These are phyloP conservation scores for Fusarium buxicola DNA, from an alignment of 2,329 filamentous ascomycete genomes.

Conservation along the genomic window DNA sequence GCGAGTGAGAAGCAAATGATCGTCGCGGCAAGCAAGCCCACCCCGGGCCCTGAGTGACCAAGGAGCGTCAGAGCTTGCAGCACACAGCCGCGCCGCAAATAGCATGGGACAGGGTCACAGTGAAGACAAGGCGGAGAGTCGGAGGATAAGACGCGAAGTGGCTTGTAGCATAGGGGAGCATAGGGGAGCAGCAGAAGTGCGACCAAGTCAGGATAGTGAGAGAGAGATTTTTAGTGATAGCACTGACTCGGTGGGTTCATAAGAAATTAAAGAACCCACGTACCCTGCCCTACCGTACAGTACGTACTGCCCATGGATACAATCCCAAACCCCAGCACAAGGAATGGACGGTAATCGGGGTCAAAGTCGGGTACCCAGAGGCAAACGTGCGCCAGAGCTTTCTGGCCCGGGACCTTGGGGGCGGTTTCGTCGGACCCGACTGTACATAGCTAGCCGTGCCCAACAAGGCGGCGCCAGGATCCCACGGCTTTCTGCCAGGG, in stretches of 20 bases:
- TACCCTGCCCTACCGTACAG: too few relatives aligned
- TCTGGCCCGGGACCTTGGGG: constrained; percentile 17
- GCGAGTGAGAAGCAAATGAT: constrained; percentile 43
- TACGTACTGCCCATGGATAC: too few relatives aligned
- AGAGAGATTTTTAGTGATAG: constrained; percentile 3
- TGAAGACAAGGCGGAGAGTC: constrained; percentile 9
- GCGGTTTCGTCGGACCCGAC: constrained; percentile 38
- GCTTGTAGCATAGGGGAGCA: neutral
- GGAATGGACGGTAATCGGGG: neutral
- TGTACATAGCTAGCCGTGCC: constrained; percentile 31
- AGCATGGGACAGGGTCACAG: constrained; percentile 29
- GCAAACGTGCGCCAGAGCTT: constrained; percentile 22
- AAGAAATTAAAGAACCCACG: constrained; percentile 4
- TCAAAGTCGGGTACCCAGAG: constrained; percentile 12
- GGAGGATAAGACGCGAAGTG: neutral
- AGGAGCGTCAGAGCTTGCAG: constrained; percentile 15
- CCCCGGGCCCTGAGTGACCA: constrained; percentile 22
- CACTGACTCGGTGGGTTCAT: constrained; percentile 8
- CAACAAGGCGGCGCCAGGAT: constrained; percentile 30
- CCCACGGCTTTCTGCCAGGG: neutral
- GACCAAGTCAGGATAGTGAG: neutral
- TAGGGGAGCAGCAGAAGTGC: neutral
- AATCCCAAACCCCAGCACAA: constrained; percentile 22
- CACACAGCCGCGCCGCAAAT: constrained; percentile 47
- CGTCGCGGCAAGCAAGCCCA: constrained; percentile 45